These are phyloP conservation scores for Tetrapyrgos nigripes DNA, from an alignment of 1,284 basidiomycete genomes.

Conservation along the genomic window DNA sequence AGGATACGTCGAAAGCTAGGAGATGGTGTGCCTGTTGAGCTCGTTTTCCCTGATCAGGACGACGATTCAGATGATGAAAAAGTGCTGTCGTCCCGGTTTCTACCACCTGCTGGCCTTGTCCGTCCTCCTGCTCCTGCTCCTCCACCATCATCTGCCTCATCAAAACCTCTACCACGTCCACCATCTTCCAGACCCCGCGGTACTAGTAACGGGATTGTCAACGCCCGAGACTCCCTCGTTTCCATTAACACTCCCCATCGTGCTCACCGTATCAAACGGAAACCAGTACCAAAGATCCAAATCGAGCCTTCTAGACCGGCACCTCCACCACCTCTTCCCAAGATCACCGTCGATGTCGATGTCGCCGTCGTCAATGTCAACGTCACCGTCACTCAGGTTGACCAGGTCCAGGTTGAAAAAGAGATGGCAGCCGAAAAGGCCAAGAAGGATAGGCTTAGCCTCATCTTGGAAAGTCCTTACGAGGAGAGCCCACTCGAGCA, in stretches of 20 bases:
- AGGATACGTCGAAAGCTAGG: constrained; percentile 63
- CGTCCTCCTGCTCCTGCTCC: constrained; percentile 1
- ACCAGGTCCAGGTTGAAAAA: too few species aligned
- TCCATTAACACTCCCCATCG: constrained; percentile 12
- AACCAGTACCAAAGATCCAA: constrained; percentile 19
- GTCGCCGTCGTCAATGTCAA: too few species aligned
- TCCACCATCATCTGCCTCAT: background rate
- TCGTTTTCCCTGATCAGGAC: constrained; percentile 55
- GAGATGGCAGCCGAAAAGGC: background rate
- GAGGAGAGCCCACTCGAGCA: constrained; percentile 4
- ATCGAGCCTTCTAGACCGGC: background rate
- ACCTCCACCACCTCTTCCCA: background rate
- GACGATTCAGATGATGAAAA: constrained; percentile 8
- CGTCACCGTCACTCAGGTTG: too few species aligned
- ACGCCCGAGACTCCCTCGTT: constrained; percentile 18
- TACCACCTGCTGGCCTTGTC: background rate
- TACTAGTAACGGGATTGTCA: background rate
- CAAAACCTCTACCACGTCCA: background rate
- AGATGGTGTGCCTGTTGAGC: constrained; percentile 59
- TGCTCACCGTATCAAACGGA: constrained; percentile 16
- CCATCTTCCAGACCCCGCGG: background rate
- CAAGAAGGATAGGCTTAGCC: constrained; percentile 14
- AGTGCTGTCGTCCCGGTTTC: background rate
- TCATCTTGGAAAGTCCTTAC: constrained; percentile 19
- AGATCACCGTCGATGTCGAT: background rate